These are phyloP conservation scores for Talaromyces adpressus DNA, from an alignment of 495 filamentous ascomycete genomes.

Conservation along the genomic window DNA sequence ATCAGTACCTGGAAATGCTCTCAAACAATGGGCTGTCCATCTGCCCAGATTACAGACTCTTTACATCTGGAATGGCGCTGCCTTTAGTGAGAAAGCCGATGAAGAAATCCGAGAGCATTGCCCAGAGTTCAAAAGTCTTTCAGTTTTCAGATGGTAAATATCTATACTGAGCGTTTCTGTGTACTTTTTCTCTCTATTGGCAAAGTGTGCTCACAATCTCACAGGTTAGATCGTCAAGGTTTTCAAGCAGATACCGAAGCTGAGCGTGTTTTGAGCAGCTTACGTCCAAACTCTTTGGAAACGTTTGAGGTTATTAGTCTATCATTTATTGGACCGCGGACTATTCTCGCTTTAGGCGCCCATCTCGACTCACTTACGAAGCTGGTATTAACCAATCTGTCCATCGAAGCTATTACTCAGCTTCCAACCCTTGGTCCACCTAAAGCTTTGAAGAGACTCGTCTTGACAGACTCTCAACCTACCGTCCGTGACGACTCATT, in stretches of 20 bases:
- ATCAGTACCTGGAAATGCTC: conserved; percentile 27
- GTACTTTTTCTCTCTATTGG: neutral
- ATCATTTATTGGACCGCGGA: conserved; percentile 43
- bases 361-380: conserved; percentile 51
- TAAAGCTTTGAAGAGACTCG: conserved; percentile 43
- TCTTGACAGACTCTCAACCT: conserved; percentile 36
- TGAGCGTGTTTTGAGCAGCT: neutral
- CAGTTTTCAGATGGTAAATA: conserved; percentile 45
- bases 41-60: conserved; percentile 41
- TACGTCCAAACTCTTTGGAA: conserved; percentile 32
- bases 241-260: conserved; percentile 14
- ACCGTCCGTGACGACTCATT: conserved; percentile 28
- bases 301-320: conserved; percentile 48
- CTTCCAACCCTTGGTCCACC: conserved; percentile 37
- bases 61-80: conserved; percentile 48
- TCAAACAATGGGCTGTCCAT: conserved; percentile 39
- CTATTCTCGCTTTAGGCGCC: conserved; percentile 48
- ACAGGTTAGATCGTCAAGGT: conserved; percentile 4
- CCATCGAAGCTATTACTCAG: conserved; percentile 31
- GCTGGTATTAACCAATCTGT: conserved; percentile 47
- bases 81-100: conserved; percentile 45
- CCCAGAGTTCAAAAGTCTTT: conserved; percentile 52
- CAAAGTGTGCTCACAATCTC: neutral
- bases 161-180: neutral
- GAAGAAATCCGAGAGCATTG: conserved; percentile 50